Evolutionary conservation across 768 basidiomycete species (phyloP).

Genomic region (Leccinum truebloodii): DNA sequence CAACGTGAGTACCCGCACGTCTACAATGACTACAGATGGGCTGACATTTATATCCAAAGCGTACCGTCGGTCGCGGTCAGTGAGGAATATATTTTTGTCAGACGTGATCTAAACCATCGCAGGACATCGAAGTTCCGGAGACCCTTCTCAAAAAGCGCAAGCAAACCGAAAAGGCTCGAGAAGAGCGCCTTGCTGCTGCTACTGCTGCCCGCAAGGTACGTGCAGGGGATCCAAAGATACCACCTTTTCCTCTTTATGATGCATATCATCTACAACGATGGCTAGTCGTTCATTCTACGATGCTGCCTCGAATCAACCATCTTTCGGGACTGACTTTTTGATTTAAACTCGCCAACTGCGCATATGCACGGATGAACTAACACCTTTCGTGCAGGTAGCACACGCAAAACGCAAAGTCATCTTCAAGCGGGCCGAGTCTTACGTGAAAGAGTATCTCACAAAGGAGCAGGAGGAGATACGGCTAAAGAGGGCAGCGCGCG

Average conservation of each 20-base stretch:
- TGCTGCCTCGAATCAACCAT: constrained; percentile 88
- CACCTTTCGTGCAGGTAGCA: constrained; percentile 56
- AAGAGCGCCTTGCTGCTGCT: constrained; percentile 87
- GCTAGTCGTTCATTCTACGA: constrained; percentile 67
- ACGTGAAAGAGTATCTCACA: constrained; percentile 93
- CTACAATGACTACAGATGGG: not conserved
- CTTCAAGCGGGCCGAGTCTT: constrained; percentile 98
- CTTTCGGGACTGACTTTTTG: constrained; percentile 67
- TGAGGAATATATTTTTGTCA: constrained; percentile 10
- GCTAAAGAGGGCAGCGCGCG: constrained; percentile 88
- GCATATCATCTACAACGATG: constrained; percentile 70
- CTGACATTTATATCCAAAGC: constrained; percentile 25
- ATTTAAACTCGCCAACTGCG: not conserved
- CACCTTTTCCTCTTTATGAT: constrained; percentile 55
- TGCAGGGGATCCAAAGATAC: constrained; percentile 9
- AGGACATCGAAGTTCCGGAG: constrained; percentile 98
- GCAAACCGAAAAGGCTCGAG: constrained; percentile 94
- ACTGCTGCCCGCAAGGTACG: constrained; percentile 87
- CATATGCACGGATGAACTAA: constrained; percentile 15
- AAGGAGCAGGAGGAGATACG: constrained; percentile 97
- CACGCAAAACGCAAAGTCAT: constrained; percentile 94
- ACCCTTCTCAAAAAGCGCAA: constrained; percentile 99
- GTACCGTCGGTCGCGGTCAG: constrained; percentile 51
- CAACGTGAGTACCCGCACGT: constrained; percentile 45
- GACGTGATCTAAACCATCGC: constrained; percentile 19